Conservation (phyloP, 805 yeast species). For the Starmerella stigmatis region DNA sequence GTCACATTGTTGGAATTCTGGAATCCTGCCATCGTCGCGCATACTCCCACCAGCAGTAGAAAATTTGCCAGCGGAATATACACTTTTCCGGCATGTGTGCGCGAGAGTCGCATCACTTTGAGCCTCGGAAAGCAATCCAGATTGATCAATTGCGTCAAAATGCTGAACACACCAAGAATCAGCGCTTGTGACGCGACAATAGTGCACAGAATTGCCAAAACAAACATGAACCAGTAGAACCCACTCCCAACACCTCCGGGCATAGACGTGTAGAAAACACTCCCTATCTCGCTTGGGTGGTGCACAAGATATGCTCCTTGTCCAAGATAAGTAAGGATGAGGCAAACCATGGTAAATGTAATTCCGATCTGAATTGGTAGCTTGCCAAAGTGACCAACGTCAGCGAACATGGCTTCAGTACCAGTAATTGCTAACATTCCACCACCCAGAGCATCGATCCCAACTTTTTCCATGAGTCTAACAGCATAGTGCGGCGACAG, state of each 20-base stretch:
- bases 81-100: slow-evolving; percentile 39
- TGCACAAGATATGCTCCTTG: slow-evolving; percentile 43
- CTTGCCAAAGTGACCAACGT: slow-evolving; percentile 47
- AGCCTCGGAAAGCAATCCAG: slow-evolving; percentile 47
- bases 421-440: slow-evolving; percentile 51
- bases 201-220: slow-evolving; percentile 44
- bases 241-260: slow-evolving; percentile 41
- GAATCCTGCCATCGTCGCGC: slow-evolving; percentile 44
- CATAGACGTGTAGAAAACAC: slow-evolving; percentile 40
- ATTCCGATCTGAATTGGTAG: slow-evolving; percentile 42
- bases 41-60: slow-evolving; percentile 42
- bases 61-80: slow-evolving; percentile 45
- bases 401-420: slow-evolving; percentile 56
- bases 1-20: slow-evolving; percentile 41
- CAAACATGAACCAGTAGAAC: slow-evolving; percentile 41
- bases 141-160: slow-evolving; percentile 42
- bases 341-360: slow-evolving; percentile 27
- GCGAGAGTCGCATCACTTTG: slow-evolving; percentile 38
- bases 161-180: slow-evolving; percentile 46
- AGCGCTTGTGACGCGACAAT: slow-evolving; percentile 54
- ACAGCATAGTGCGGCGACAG: slow-evolving; percentile 46
- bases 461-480: slow-evolving; percentile 32
- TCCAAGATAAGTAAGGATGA: slow-evolving; percentile 46
- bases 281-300: slow-evolving; percentile 35
- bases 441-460: slow-evolving; percentile 37